Percentiles rank a stretch among this genome's conserved stretches.
These are phyloP conservation scores for Catharanthus roseus DNA, from an alignment of 257 asterid genomes.

Conservation along the genomic window DNA sequence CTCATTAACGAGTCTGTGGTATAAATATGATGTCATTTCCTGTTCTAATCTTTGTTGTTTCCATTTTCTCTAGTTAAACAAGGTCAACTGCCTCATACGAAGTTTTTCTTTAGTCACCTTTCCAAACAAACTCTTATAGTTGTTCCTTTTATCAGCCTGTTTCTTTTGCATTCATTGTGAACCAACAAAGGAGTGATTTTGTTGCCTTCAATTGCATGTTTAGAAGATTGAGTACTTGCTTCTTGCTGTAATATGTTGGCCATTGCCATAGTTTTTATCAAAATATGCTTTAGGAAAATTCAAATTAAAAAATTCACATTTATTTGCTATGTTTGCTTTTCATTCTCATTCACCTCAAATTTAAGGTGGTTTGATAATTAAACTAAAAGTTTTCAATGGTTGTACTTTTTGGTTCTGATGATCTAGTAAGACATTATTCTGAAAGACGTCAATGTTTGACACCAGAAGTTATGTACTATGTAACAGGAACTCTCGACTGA, in stretches of 20 bases:
- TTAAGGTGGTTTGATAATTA: background rate
- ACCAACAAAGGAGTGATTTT: background rate
- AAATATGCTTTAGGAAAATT: background rate
- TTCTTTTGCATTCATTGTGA: background rate
- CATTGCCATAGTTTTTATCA: background rate
- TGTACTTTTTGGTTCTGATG: constrained; percentile 6
- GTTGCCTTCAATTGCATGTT: background rate
- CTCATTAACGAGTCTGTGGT: background rate
- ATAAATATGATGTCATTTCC: background rate
- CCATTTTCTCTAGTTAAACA: background rate
- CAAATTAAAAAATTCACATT: background rate
- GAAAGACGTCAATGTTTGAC: constrained; percentile 38
- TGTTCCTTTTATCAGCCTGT: background rate
- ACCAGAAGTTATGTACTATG: constrained; percentile 53
- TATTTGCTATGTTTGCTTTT: background rate
- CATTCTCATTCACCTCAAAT: background rate
- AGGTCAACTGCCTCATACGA: background rate
- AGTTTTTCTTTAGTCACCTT: background rate
- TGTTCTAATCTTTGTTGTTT: background rate
- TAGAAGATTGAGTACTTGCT: background rate
- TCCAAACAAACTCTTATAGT: background rate
- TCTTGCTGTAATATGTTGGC: background rate
- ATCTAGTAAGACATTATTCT: constrained; percentile 20
- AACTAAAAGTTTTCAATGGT: background rate
- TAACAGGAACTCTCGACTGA: constrained; percentile 72